Percentiles rank a stretch among this genome's conserved stretches.
Evolutionary conservation across 176 grass and related monocot genomes (phyloP).

Genomic region (Pontederia crassipes): DNA sequence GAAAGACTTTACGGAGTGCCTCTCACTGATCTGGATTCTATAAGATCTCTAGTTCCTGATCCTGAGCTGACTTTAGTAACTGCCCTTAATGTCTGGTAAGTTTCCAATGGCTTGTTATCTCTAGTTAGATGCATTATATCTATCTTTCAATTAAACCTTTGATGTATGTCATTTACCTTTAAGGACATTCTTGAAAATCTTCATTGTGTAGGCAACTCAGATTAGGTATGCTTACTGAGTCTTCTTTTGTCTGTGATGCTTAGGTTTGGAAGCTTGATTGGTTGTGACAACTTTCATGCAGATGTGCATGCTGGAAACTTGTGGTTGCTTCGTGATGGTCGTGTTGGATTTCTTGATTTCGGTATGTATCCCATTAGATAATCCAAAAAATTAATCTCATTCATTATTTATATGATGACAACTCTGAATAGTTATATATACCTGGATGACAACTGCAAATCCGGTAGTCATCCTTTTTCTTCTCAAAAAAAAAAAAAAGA

Average conservation of each 20-base stretch:
- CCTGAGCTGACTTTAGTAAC: conserved; percentile 81
- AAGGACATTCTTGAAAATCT: too few relatives aligned
- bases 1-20: conserved; percentile 97
- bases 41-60: conserved; percentile 83
- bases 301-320: conserved; percentile 98
- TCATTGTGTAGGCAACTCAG: too few relatives aligned
- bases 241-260: conserved; percentile 5
- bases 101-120: background rate
- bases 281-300: conserved; percentile 88
- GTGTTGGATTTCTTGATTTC: conserved; percentile 93
- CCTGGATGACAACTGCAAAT: too few relatives aligned
- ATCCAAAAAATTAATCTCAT: background rate
- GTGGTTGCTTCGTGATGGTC: conserved; percentile 89
- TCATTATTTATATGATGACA: too few relatives aligned
- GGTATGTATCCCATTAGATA: conserved; percentile 33
- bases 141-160: background rate
- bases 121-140: background rate
- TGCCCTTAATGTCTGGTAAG: conserved; percentile 93
- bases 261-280: conserved; percentile 95
- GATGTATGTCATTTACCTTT: too few relatives aligned
- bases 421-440: too few relatives aligned
- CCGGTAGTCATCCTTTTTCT: too few relatives aligned
- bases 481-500: too few relatives aligned
- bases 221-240: background rate
- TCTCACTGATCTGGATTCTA: conserved; percentile 91